These are phyloP conservation scores for Malassezia psittaci DNA, from an alignment of 1,284 basidiomycete genomes.

Conservation along the genomic window DNA sequence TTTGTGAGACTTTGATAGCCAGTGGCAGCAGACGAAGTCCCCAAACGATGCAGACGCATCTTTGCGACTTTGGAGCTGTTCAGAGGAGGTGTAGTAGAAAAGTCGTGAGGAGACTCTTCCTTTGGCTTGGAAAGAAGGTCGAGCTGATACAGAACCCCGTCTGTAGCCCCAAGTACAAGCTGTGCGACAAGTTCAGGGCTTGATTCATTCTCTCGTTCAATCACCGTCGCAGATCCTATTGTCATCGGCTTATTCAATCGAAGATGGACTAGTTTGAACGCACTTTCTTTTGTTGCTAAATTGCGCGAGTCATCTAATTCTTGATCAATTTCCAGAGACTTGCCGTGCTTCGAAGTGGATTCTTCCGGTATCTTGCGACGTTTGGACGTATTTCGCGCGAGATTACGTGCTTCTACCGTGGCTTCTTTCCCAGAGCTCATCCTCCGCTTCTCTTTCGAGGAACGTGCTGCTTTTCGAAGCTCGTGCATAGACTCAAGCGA, in stretches of 20 bases:
- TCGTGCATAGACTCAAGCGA: not conserved
- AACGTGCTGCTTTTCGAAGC: not conserved
- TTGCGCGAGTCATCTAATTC: not conserved
- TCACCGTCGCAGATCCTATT: not conserved
- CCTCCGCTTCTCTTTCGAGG: slow-evolving; percentile 1
- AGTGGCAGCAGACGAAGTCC: slow-evolving; percentile 21
- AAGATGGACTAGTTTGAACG: slow-evolving; percentile 19
- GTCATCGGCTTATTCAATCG: slow-evolving; percentile 8
- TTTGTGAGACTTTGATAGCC: slow-evolving; percentile 29
- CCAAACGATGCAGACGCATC: slow-evolving; percentile 22
- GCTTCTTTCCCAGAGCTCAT: not conserved
- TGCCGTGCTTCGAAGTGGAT: no score
- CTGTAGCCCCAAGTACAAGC: not conserved
- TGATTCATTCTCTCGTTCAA: slow-evolving; percentile 1
- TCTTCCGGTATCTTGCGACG: not conserved
- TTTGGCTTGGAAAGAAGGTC: no score
- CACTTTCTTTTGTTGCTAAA: not conserved
- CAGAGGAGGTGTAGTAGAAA: not conserved
- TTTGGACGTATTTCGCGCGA: not conserved
- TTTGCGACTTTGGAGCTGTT: not conserved
- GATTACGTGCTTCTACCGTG: not conserved
- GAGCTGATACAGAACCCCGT: not conserved
- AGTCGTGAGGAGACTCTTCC: not conserved
- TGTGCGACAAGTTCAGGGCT: not conserved
- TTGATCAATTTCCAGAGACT: not conserved